Evolutionary conservation across 441 rosid genomes (phyloP), one percentile per base, ranked within the genome.

Genomic region (Pelargonium citronellum): DNA sequence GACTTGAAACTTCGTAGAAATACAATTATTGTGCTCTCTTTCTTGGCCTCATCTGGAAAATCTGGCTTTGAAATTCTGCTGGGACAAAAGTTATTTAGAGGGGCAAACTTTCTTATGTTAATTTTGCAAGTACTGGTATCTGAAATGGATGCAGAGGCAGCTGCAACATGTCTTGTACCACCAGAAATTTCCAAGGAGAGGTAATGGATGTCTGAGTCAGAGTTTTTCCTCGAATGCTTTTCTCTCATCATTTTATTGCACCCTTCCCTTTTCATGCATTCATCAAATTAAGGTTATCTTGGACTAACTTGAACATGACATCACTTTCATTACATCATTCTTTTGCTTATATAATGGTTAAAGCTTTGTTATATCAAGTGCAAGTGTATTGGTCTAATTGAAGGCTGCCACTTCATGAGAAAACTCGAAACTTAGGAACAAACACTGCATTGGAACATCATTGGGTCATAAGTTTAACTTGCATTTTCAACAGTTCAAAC

Each of bases 31-130:
- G 71, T 84, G 73, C 83, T 95, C 69, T 97, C 97, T 39, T 86
- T 85, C 68, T 72, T 87, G 69, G 90, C 86, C 69, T 89, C 99
- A 24, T 90, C 91, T 46, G 93, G 96, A 73, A 87, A 79, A 71
- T 73, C 83, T 47, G 97, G 96, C 69, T 87, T 85, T 81, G 88
- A 90, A 77, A 80, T 92, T 67, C 77, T 90, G 67, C 80, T 80
- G 71, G 76, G 68, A 75, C 83, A 74, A 77, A 84, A 83, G 74
- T 69, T 87, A 73, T 67, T 74, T 53, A 81, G 80, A 79, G 97
- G 79, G 64, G 73, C 71, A 49, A 89, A 75, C 81, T 87, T 92
- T 70, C 81, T 95, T 19, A 80, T 87, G 86, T 65, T 89, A 76
- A 83, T 92, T 73, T 81, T 95, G 67, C 97, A 89, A 78, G 79